Conservation (phyloP, 83 land plant species). For the Thuja plicata region DNA sequence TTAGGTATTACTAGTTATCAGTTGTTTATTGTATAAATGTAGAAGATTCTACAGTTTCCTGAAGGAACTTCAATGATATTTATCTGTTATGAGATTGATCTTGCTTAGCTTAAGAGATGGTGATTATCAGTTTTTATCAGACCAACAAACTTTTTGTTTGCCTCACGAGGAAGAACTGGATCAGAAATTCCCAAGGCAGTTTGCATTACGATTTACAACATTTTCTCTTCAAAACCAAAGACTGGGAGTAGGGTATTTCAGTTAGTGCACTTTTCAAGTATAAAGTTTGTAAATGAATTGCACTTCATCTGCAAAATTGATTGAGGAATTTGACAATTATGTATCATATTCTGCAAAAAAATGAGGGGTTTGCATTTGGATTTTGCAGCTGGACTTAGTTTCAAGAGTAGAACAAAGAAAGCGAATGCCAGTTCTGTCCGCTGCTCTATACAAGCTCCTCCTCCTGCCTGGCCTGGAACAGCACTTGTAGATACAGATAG, state of each 20-base stretch:
- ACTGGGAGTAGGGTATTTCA: neutral
- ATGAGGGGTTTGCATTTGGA: neutral
- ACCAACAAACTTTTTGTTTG: neutral
- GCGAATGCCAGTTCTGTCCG: constrained; percentile 22
- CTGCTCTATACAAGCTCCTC: constrained; percentile 65
- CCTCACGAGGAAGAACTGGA: neutral
- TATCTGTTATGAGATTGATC: neutral
- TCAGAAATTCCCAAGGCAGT: neutral
- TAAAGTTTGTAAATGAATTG: neutral
- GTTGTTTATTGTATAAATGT: neutral
- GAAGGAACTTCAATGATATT: neutral
- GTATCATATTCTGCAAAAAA: neutral
- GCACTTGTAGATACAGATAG: constrained; percentile 62
- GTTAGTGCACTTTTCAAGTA: neutral
- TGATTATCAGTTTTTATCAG: neutral
- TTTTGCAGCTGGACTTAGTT: constrained; percentile 34
- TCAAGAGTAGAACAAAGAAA: constrained; percentile 39
- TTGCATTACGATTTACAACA: neutral
- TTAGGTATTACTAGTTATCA: neutral
- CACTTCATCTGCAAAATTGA: neutral
- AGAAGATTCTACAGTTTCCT: neutral
- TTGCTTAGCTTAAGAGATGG: neutral
- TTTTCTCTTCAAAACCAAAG: neutral
- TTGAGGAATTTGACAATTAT: neutral
- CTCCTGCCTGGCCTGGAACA: constrained; percentile 97